phyloP scores from a whole-genome alignment of 73 alveolate genomes.

The Symbiodinium pilosum region DNA sequence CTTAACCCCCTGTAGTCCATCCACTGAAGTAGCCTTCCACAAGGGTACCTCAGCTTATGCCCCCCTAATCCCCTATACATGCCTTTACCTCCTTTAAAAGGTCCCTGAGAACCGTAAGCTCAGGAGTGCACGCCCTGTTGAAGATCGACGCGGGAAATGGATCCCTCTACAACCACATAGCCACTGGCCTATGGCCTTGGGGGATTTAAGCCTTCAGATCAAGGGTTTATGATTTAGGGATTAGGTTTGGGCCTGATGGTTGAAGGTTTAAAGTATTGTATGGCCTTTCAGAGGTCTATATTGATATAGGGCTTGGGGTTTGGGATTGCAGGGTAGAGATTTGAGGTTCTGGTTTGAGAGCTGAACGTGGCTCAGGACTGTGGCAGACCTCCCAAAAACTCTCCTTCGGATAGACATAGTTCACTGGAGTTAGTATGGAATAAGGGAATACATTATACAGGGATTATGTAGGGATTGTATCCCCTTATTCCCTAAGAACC shows the following conservation, averaged over 20 bases:
- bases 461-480: no score
- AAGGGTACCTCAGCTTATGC: neutral
- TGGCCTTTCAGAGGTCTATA: neutral
- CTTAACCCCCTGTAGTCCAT: no score
- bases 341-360: no score
- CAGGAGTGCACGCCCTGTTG: slow-evolving; percentile 88
- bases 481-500: no score
- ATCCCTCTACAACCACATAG: slow-evolving; percentile 84
- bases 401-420: no score
- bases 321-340: neutral
- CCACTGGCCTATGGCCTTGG: neutral
- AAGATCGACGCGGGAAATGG: slow-evolving; percentile 91
- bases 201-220: neutral
- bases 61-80: neutral
- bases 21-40: no score
- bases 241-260: neutral
- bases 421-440: no score
- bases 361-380: no score
- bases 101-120: neutral
- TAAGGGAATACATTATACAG: no score
- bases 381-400: no score
- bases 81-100: neutral
- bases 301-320: neutral
- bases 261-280: neutral
- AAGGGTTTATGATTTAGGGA: neutral